Evolutionary conservation across 345 rosid genomes (phyloP), one percentile per base, ranked within the genome.

Genomic region (Abelmoschus esculentus): DNA sequence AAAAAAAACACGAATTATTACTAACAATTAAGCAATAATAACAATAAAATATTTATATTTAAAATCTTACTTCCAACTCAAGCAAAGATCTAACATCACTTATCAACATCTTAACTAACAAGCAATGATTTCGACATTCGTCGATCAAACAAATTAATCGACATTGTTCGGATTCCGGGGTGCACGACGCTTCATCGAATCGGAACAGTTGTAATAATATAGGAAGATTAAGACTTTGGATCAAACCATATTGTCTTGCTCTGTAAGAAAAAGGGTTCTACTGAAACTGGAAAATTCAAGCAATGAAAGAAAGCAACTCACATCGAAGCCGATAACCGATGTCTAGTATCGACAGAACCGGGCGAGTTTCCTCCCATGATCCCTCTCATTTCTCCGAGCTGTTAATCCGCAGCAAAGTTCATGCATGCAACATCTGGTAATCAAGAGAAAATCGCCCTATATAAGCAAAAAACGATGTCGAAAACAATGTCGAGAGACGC

Each of bases 281-380:
- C 49, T 17, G 66, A 61, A 61, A 38, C 66, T 17, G 49, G 49
- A 6, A 18, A 58, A 29, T 29, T 36, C 32, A 60, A 60, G 46
- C 49, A 31, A 66, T 15, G 72, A 15, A 34, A 34, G 14, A 70
- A 40, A 40, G 14, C 1, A 70, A 56, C 73, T 70, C 56, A 59
- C 73, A 70, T 70, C 15, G 73, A 70, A 15, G 73, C 66, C 29
- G 66, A 26, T 59, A 70, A 59, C 2, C 66, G 73, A 17, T 59
- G 73, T 70, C 73, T 59, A 5, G 73, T 29, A 12, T 68, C 71
- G 12, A 18, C 71, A n/a, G 71, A 68, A 68, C 50, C 47, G 8
- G 73, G 11, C 29, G 14, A 59, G 57, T 70, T 70, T 22, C 26
- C 26, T 22, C 26, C 26, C 26, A 22, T 22, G 13, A 60, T 34